phyloP scores from a whole-genome alignment of 2,329 filamentous ascomycete species.

The Microascus cirrosus region DNA sequence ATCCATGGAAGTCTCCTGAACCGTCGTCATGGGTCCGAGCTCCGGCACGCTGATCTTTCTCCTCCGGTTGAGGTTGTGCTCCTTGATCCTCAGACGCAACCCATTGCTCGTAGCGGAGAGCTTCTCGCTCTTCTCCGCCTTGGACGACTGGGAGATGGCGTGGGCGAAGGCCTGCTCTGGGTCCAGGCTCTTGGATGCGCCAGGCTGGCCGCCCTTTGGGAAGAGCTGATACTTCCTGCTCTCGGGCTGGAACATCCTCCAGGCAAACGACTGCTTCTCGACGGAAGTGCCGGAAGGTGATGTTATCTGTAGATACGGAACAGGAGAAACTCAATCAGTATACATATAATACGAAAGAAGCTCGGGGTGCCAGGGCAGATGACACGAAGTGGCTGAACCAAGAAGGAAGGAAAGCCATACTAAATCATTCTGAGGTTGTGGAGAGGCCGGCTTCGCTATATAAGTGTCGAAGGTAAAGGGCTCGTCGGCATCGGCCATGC shows the following conservation, averaged over 20 bases:
- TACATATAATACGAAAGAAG: neutral
- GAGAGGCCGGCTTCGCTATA: constrained; percentile 6
- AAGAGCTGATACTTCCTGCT: constrained; percentile 50
- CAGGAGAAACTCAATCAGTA: neutral
- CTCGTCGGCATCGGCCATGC: constrained; percentile 6
- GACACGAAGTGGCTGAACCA: constrained; percentile 1
- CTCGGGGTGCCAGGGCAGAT: neutral
- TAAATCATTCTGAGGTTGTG: constrained; percentile 5
- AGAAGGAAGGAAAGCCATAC: constrained; percentile 2
- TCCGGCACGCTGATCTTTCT: constrained; percentile 56
- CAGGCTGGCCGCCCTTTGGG: constrained; percentile 37
- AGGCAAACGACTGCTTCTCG: constrained; percentile 6
- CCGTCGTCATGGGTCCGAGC: constrained; percentile 56
- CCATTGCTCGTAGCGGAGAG: constrained; percentile 22
- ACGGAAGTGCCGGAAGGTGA: neutral
- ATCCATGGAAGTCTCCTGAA: constrained; percentile 57
- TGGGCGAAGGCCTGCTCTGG: constrained; percentile 36
- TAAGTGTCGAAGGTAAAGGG: neutral
- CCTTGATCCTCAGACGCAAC: constrained; percentile 43
- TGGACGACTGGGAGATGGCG: constrained; percentile 21
- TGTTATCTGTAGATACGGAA: neutral
- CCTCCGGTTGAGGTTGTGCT: constrained; percentile 43
- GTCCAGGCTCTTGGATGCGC: constrained; percentile 32
- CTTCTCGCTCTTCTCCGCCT: constrained; percentile 28
- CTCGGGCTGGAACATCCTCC: constrained; percentile 6